Base-by-base conservation (phyloP, 805 yeast species). In the Kuraishia ogatae region DNA sequence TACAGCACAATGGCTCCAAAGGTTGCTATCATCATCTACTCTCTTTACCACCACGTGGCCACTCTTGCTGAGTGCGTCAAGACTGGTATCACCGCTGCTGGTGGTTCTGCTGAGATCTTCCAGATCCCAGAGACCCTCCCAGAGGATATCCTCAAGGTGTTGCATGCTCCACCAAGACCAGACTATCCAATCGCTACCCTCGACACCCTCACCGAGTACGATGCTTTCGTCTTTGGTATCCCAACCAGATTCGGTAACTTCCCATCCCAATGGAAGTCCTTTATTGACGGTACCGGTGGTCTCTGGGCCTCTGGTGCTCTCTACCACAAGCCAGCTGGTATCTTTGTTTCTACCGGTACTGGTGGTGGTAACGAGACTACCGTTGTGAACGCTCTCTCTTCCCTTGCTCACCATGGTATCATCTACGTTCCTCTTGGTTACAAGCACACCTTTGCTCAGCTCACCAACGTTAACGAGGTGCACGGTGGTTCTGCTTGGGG, bases 401-500 rank as follows among this genome's bases (percentile, higher is more conserved):
- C 76, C 54, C 75, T 85, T 57, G 83, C 81, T 50, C 96, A 89
- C 71, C 96, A 89, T 67, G 96, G 96, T 66, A 77, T 89, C 75
- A 74, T 85, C 61, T 89, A 70, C 69, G 83, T 89, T 57, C 96
- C 96, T 59, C 77, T 89, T 62, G 96, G 96, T 66, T 81, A 80
- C 73, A 82, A 78, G 54, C 70, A 76, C 43, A 77, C 75, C 48
- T 82, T 83, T 66, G 77, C 80, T 52, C 78, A 79, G 57, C 68
- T 83, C 62, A 66, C 78, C 52, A 78, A 78, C 68, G 65, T 85
- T 56, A 77, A 75, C 21, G 92, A 85, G 72, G 76, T 79, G 55
- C 92, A 85, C 66, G 96, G 96, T 64, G 85, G 87, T 63, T 81
- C 92, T 55, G 81, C 96, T 54, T 89, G 90, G 87, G 96, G 96